Evolutionary conservation across 768 basidiomycete genomes (phyloP).

Genomic region (Cystofilobasidium macerans): DNA sequence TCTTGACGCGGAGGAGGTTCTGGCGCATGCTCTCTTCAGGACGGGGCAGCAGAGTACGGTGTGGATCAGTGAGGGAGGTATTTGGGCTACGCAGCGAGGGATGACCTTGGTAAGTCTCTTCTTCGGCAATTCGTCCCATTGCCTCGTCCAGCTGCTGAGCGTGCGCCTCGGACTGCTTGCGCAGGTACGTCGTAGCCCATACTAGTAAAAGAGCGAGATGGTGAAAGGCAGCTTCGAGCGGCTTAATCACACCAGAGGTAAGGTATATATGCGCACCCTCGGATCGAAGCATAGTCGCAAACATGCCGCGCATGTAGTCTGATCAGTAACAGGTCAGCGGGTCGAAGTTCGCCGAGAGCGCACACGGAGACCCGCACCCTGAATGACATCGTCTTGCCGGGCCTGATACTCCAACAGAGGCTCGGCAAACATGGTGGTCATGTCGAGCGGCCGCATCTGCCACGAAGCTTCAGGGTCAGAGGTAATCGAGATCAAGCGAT

Average conservation of each 20-base stretch:
- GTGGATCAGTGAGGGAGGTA: background rate
- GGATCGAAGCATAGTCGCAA: background rate
- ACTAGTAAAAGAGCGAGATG: too few relatives aligned
- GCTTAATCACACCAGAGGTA: too few relatives aligned
- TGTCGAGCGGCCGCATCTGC: background rate
- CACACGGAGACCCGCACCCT: background rate
- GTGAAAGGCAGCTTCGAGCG: background rate
- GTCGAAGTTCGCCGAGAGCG: background rate
- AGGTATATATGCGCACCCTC: background rate
- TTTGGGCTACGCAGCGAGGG: background rate
- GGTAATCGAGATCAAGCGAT: background rate
- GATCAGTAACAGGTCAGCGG: background rate
- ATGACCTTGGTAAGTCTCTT: background rate
- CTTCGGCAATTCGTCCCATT: background rate
- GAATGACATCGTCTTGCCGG: background rate
- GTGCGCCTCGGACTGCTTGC: background rate
- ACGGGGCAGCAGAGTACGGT: too few relatives aligned
- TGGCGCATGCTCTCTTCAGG: background rate
- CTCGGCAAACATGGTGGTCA: background rate
- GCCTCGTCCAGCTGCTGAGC: background rate
- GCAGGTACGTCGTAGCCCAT: background rate
- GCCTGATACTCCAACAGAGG: background rate
- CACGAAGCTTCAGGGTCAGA: too few relatives aligned
- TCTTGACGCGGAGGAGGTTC: background rate
- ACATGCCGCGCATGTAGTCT: background rate